Evolutionary conservation across 2,329 filamentous ascomycete species (phyloP), one percentile per base, ranked within the genome.

Genomic region (Penicillium sp.): DNA sequence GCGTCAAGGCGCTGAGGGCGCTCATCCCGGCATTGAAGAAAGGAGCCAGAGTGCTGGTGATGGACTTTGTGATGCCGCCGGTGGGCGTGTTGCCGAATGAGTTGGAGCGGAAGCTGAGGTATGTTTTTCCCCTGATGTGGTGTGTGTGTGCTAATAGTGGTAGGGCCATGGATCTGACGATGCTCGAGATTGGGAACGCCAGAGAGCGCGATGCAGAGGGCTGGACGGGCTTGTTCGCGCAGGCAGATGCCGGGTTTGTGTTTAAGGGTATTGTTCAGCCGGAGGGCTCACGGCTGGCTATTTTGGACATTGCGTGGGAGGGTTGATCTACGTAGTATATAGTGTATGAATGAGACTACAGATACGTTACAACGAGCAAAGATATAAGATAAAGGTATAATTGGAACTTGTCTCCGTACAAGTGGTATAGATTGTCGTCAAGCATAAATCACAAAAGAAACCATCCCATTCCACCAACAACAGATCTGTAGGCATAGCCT

Each of bases 1-100:
- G 66, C 40, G 62, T 70, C n/a, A 63, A 60, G 20, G 74, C 76
- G 21, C 61, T 77, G 48, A 59, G 59, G 38, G 60, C 63, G 7
- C 43, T 75, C 5, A 60, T 71, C 1, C 68, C 72, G 3, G 73
- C 66, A 3, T 54, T 76, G 54, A 68, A 68, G 58, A 24, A 38
- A 3, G 56, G 56, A 9, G 42, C 60, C n/a, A 52, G 58, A n/a
- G 47, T 63, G 8, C 30, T 59, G 18, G 24, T 59, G 8, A 52
- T 51, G 35, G 59, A 59, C 11, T 53, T 43, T 8, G 12, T 56
- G 24, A 51, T 56, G 54, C 54, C 40, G 20, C 54, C 40, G 5
- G 47, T 47, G 26, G 47, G 47, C 2, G 28, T 46, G 18, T 38
- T 56, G 11, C 47, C 54, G 14, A 56, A 56, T 35, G 8, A 30